Base-by-base conservation (phyloP, 331 rosid genomes). In the Phaseolus coccineus region DNA sequence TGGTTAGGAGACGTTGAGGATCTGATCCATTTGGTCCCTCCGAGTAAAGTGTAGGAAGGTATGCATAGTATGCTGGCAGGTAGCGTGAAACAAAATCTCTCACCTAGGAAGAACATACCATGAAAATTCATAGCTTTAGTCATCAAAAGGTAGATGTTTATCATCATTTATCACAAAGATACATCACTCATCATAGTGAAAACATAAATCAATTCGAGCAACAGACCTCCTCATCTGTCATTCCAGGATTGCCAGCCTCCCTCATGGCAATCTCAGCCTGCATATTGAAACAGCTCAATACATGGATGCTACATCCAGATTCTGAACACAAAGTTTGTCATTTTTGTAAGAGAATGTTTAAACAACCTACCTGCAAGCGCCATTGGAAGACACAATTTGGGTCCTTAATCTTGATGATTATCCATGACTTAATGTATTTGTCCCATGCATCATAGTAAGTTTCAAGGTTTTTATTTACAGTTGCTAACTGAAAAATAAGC, bases 211-310 rank as follows among this genome's bases (percentile, higher is more conserved):
- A 55, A 37, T 69, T 28, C 9, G 47, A 31, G 63, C 1, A 39
- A 73, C 86, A 22, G 6, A 92, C 99, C 98, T 93, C 99, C 4
- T 95, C 97, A 56, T 95, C 96, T 0, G 96, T 86, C 99, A 96
- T 91, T 74, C 97, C 97, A 2, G 98, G 91, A 1, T 96, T 95
- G 37, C 98, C 99, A 7, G 91, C 99, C 51, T 96, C 92, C 74
- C 96, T 96, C 99, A 96, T 96, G 15, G 97, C 98, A 80, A 96
- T 90, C 91, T 96, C 98, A 53, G 98, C 99, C 99, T 96, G 87
- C 84, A 84, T 58, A 76, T 82, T 81, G 30, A 28, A 74, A 77
- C 24, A 37, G 37, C 39, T 42, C 39, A 71, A 27, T 77, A 24
- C 62, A 80, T 13, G 27, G 30, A 75, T 16, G 57, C 78, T 53